Percentiles rank a stretch among this genome's conserved stretches.
These are phyloP conservation scores for Trametes elegans DNA, from an alignment of 768 basidiomycete species.

Conservation along the genomic window DNA sequence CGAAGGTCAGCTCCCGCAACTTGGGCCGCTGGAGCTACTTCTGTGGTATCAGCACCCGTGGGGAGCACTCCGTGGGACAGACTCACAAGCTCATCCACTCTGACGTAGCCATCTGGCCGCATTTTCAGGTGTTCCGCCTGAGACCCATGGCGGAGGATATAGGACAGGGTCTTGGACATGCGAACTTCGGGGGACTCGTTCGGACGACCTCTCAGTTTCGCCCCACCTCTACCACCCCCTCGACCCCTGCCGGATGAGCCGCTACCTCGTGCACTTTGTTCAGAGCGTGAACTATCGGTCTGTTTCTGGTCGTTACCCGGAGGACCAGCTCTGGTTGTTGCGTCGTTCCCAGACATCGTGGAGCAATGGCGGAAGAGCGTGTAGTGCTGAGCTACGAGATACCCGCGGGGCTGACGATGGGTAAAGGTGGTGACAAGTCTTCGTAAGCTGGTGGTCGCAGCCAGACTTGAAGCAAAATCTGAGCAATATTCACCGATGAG, in stretches of 20 bases:
- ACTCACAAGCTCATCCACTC: constrained; percentile 80
- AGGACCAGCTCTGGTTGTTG: too few species aligned
- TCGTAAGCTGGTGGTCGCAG: too few species aligned
- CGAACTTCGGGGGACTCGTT: constrained; percentile 65
- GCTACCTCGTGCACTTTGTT: not conserved
- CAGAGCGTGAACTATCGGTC: too few species aligned
- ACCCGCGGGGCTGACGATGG: too few species aligned
- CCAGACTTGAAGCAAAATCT: too few species aligned
- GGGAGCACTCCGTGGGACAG: not conserved
- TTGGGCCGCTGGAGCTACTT: constrained; percentile 69
- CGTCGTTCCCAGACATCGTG: too few species aligned
- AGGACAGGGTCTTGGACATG: constrained; percentile 84
- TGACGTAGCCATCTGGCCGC: constrained; percentile 82
- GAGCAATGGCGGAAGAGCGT: too few species aligned
- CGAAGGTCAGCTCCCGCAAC: constrained; percentile 57
- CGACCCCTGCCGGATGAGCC: not conserved
- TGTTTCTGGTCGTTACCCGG: too few species aligned
- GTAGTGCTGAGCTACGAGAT: too few species aligned
- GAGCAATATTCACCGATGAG: too few species aligned
- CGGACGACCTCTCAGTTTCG: constrained; percentile 57
- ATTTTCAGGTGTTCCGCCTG: constrained; percentile 70
- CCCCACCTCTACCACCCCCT: constrained; percentile 15
- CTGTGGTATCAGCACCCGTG: constrained; percentile 5
- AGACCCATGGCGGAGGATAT: constrained; percentile 90
- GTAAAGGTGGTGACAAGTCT: too few species aligned